Conservation (phyloP, 345 rosid genomes). For the Syzygium oleosum region DNA sequence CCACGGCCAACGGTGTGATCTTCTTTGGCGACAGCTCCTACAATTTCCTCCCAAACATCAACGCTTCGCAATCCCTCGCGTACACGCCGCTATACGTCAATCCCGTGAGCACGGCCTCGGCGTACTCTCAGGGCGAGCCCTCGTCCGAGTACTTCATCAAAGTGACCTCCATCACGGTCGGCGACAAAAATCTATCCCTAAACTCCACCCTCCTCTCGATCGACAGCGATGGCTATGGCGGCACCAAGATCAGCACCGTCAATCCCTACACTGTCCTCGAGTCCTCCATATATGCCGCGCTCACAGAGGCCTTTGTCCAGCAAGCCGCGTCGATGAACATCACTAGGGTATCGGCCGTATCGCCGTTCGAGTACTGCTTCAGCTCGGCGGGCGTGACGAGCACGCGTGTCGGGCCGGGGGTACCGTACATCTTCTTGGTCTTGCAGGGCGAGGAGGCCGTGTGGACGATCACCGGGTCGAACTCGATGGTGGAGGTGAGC, state of each 20-base stretch:
- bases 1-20: constrained; percentile 29
- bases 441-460: constrained; percentile 31
- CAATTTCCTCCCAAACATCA: constrained; percentile 39
- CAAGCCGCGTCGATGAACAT: constrained; percentile 34
- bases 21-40: constrained; percentile 57
- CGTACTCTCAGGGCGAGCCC: constrained; percentile 27
- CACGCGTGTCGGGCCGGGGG: constrained; percentile 48
- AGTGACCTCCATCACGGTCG: constrained; percentile 35
- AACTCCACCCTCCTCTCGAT: constrained; percentile 36
- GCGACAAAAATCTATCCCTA: constrained; percentile 20
- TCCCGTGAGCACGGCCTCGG: constrained; percentile 46
- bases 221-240: constrained; percentile 34
- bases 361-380: constrained; percentile 59
- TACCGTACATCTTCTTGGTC: constrained; percentile 45
- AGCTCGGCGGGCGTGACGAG: constrained; percentile 12
- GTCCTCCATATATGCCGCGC: constrained; percentile 36
- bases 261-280: constrained; percentile 58
- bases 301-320: constrained; percentile 26
- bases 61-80: constrained; percentile 27
- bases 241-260: constrained; percentile 74
- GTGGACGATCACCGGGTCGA: constrained; percentile 61
- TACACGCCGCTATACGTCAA: constrained; percentile 55
- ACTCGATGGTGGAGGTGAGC: constrained; percentile 56
- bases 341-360: constrained; percentile 30
- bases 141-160: constrained; percentile 63